phyloP scores from a whole-genome alignment of 352 stramenopile species.

The Phytopythium vexans region DNA sequence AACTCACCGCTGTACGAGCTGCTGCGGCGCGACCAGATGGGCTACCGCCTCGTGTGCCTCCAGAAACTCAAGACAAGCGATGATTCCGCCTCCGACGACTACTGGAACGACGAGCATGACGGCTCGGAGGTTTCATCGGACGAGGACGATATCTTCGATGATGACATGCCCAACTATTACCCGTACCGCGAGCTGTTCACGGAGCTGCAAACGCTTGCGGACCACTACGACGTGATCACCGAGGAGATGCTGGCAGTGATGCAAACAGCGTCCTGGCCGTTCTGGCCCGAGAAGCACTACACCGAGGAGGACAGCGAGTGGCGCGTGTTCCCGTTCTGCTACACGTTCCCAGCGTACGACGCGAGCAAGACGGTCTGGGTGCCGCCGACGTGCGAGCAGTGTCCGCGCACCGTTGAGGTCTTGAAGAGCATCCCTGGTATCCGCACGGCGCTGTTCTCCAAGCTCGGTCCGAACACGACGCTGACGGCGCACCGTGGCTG shows the following conservation, averaged over 20 bases:
- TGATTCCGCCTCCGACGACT: slow-evolving; percentile 28
- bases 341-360: slow-evolving; percentile 89
- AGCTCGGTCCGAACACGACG: slow-evolving; percentile 78
- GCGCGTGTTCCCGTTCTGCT: slow-evolving; percentile 89
- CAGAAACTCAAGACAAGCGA: slow-evolving; percentile 25
- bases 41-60: slow-evolving; percentile 48
- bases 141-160: slow-evolving; percentile 68
- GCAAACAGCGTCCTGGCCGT: slow-evolving; percentile 60
- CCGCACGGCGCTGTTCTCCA: slow-evolving; percentile 88
- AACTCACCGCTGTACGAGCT: slow-evolving; percentile 40
- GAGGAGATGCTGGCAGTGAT: slow-evolving; percentile 72
- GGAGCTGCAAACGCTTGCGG: slow-evolving; percentile 67
- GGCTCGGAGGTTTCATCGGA: slow-evolving; percentile 16
- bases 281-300: slow-evolving; percentile 88
- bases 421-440: slow-evolving; percentile 62
- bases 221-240: slow-evolving; percentile 69
- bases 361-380: slow-evolving; percentile 84
- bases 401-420: slow-evolving; percentile 74
- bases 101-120: slow-evolving; percentile 21
- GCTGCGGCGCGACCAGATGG: slow-evolving; percentile 42
- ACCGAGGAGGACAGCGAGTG: slow-evolving; percentile 64
- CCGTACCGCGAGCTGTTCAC: slow-evolving; percentile 71
- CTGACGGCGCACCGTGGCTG: slow-evolving; percentile 75
- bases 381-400: slow-evolving; percentile 62
- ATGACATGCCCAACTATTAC: slow-evolving; percentile 75